Evolutionary conservation across 2,329 filamentous ascomycete genomes (phyloP).

Genomic region (Fusarium bulbicola): DNA sequence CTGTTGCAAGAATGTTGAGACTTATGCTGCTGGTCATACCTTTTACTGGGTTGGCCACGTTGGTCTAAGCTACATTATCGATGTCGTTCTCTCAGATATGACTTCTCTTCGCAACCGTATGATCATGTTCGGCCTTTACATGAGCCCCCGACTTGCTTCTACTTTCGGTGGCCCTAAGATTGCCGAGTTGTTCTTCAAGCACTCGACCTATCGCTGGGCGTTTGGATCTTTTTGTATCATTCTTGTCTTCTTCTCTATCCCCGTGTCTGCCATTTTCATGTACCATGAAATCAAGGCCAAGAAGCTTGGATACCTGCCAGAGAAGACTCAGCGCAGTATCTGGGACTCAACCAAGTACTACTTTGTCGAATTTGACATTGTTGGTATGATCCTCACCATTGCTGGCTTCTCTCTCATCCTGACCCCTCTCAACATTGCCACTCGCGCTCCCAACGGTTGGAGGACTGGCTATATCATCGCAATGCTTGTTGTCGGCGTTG

Average conservation of each 20-base stretch:
- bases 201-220: slow-evolving; percentile 40
- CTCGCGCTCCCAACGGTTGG: slow-evolving; percentile 55
- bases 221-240: slow-evolving; percentile 74
- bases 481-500: slow-evolving; percentile 65
- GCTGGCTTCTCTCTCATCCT: slow-evolving; percentile 62
- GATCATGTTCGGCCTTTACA: slow-evolving; percentile 55
- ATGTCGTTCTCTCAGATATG: slow-evolving; percentile 56
- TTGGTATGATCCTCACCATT: slow-evolving; percentile 63
- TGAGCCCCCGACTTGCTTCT: slow-evolving; percentile 55
- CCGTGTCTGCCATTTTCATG: slow-evolving; percentile 64
- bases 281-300: slow-evolving; percentile 65
- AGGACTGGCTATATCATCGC: slow-evolving; percentile 59
- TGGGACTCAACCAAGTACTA: slow-evolving; percentile 53
- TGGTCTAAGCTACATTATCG: slow-evolving; percentile 52
- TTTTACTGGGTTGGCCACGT: slow-evolving; percentile 70
- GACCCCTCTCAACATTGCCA: slow-evolving; percentile 69
- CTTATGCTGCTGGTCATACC: slow-evolving; percentile 69
- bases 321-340: slow-evolving; percentile 52
- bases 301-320: slow-evolving; percentile 55
- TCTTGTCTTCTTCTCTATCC: slow-evolving; percentile 66
- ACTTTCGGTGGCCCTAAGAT: slow-evolving; percentile 51
- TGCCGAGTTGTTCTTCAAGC: slow-evolving; percentile 33
- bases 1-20: slow-evolving; percentile 63
- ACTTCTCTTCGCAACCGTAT: slow-evolving; percentile 55
- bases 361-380: slow-evolving; percentile 46